phyloP scores from a whole-genome alignment of 148 eudicot species.

The Cornus controversa region DNA sequence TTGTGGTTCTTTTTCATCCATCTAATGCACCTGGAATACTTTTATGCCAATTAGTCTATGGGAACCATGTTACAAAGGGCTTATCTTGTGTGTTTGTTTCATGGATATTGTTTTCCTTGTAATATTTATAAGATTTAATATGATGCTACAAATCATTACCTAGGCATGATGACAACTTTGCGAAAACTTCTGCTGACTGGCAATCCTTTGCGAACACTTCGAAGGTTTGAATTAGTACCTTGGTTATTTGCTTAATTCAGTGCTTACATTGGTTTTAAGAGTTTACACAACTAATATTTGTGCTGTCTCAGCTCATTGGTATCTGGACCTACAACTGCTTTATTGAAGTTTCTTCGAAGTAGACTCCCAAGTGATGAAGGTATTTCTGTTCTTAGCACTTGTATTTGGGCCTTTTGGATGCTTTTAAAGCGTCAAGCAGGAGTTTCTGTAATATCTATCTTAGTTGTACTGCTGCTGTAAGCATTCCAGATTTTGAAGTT shows the following conservation, averaged over 20 bases:
- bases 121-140: conserved; percentile 18
- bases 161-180: conserved; percentile 88
- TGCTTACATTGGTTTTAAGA: conserved; percentile 9
- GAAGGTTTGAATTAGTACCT: conserved; percentile 56
- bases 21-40: no score
- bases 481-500: conserved; percentile 5
- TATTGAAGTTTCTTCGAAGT: conserved; percentile 81
- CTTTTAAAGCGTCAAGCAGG: not conserved
- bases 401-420: not conserved
- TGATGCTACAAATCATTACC: conserved; percentile 6
- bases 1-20: no score
- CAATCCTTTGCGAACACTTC: conserved; percentile 85
- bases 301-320: conserved; percentile 61
- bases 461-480: conserved; percentile 4
- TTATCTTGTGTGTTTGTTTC: not conserved
- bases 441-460: not conserved
- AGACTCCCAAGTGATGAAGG: conserved; percentile 93
- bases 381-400: conserved; percentile 18
- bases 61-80: not conserved
- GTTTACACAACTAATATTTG: conserved; percentile 2
- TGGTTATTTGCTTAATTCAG: conserved; percentile 3
- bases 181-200: conserved; percentile 86
- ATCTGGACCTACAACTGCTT: conserved; percentile 82
- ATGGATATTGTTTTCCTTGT: not conserved
- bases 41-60: no score